Evolutionary conservation across 2,329 filamentous ascomycete species (phyloP), one percentile per base, ranked within the genome.

Genomic region (Chaetomium olivaceum): DNA sequence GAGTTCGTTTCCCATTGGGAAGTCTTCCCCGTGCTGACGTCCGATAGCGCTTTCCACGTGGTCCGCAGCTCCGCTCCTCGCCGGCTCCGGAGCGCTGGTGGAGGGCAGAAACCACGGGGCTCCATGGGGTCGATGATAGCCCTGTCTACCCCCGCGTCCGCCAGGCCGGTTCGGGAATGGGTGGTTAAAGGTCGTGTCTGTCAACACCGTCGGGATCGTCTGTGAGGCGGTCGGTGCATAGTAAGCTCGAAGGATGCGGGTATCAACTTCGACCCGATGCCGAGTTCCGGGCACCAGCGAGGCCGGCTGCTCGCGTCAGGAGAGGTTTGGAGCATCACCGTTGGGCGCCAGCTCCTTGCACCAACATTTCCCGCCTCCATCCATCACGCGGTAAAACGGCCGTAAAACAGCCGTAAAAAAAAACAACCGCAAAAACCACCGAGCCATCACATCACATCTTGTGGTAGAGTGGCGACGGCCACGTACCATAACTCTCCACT

Each of bases 21-120:
- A 54, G 50, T 33, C 36, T 48, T 25, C 33, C 31, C 50, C 50
- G 31, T 39, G 50, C 50, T 27, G 16, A 51, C n/a, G 36, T 60
- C 55, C 64, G 60, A 66, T 60, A 60, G 31, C 55, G 64, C 60
- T 66, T 52, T n/a, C 54, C 43, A 57, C 39, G 43, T 52, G 31
- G 43, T 2, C n/a, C 29, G 6, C 48, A 21, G 33, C 8, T 48
- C n/a, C 25, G 33, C 12, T n/a, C 43, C 4, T 27, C 27, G 55
- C 64, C 50, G 60, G 59, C 60, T 52, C 63, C 57, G 52, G 63
- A 59, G 56, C 8, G 36, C 14, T 59, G 56, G 51, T 29, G 57
- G 39, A 64, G 56, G 48, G 21, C 25, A 8, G 39, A 46, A 33
- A 14, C 31, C 23, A 60, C 48, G 63, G 58, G 51, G 6, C 43